phyloP scores from a whole-genome alignment of 1,139 yeast genomes.

The Dujonia santamariae region DNA sequence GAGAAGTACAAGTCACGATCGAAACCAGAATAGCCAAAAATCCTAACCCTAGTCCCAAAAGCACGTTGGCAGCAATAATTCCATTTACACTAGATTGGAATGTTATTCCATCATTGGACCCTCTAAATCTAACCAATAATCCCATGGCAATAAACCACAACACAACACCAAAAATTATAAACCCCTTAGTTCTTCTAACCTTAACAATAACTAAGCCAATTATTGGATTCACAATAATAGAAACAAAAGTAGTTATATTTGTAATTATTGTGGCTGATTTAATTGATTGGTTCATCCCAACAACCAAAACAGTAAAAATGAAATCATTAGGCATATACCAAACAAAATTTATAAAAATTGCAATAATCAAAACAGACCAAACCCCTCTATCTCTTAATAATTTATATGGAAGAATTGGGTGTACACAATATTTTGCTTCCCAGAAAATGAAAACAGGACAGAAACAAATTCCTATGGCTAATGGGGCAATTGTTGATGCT shows the following conservation, averaged over 20 bases:
- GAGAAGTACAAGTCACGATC: conserved; percentile 60
- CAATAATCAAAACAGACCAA: conserved; percentile 28
- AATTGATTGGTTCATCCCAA: conserved; percentile 28
- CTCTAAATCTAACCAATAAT: conserved; percentile 30
- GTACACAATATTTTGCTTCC: conserved; percentile 27
- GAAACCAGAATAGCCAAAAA: conserved; percentile 66
- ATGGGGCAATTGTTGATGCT: conserved; percentile 32
- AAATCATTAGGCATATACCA: conserved; percentile 28
- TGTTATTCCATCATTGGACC: conserved; percentile 37
- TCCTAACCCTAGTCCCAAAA: conserved; percentile 72
- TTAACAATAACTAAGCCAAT: conserved; percentile 30
- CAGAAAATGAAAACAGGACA: conserved; percentile 30
- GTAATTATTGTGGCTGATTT: conserved; percentile 34
- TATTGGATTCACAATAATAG: conserved; percentile 29
- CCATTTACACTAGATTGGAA: conserved; percentile 38
- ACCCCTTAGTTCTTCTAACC: conserved; percentile 27
- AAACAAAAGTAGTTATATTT: conserved; percentile 29
- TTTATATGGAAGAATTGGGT: conserved; percentile 30
- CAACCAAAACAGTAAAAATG: conserved; percentile 32
- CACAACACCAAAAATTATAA: conserved; percentile 30
- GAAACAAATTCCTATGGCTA: conserved; percentile 32
- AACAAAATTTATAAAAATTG: conserved; percentile 29
- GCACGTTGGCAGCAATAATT: conserved; percentile 61
- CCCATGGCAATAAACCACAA: conserved; percentile 38
- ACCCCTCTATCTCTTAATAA: conserved; percentile 37